Conservation (phyloP, 2,329 filamentous ascomycete species). For the Phialophora expanda region DNA sequence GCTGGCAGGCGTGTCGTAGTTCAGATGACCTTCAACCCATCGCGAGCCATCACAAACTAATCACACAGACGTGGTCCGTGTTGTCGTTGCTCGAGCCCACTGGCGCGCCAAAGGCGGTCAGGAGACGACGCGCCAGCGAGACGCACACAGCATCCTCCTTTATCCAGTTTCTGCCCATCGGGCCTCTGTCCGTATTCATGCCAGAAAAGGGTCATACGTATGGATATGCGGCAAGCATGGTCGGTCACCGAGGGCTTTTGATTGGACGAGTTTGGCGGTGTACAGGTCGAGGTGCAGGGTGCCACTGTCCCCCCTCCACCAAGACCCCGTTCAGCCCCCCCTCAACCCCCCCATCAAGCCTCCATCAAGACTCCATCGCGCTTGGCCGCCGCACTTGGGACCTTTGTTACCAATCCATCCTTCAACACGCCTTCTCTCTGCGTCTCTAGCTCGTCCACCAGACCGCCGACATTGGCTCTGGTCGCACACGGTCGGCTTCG, state of each 20-base stretch:
- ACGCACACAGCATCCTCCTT: not conserved
- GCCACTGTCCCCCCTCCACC: not conserved
- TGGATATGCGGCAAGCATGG: slow-evolving; percentile 4
- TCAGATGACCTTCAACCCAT: not conserved
- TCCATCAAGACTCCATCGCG: not conserved
- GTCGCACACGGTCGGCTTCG: not conserved
- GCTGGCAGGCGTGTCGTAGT: not conserved
- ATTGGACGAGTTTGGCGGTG: slow-evolving; percentile 3
- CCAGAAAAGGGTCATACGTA: slow-evolving; percentile 4
- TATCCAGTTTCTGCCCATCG: not conserved
- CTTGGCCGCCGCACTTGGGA: not conserved
- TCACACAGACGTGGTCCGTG: slow-evolving; percentile 3
- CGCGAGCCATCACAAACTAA: not conserved
- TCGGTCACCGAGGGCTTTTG: not conserved
- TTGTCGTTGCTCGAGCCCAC: not conserved
- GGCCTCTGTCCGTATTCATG: not conserved
- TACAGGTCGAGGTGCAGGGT: slow-evolving; percentile 2
- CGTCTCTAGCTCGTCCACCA: not conserved
- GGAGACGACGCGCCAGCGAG: not conserved
- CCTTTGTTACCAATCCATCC: not conserved
- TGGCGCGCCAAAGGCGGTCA: not conserved
- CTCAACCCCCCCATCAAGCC: not conserved
- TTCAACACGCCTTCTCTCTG: not conserved
- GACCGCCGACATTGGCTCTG: not conserved
- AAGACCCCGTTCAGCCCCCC: not conserved